phyloP scores from a whole-genome alignment of 2,329 filamentous ascomycete species.

The Fusarium citri region DNA sequence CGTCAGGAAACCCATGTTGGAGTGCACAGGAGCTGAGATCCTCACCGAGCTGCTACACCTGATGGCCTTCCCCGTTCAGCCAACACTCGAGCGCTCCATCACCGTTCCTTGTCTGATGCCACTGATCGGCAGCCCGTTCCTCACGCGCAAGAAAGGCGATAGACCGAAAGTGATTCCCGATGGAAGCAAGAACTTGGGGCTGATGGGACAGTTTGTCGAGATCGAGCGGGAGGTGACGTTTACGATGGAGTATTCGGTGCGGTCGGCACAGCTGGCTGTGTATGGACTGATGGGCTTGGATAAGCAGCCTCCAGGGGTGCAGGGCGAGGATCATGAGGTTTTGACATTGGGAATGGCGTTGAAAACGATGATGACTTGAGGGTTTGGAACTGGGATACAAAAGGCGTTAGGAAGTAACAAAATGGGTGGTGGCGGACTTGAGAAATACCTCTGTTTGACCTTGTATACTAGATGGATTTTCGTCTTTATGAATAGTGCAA shows the following conservation, averaged over 20 bases:
- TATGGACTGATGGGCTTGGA: slow-evolving; percentile 44
- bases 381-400: neutral
- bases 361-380: slow-evolving; percentile 45
- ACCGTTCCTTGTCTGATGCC: slow-evolving; percentile 44
- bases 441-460: neutral
- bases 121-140: slow-evolving; percentile 43
- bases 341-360: slow-evolving; percentile 43
- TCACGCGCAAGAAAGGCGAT: slow-evolving; percentile 44
- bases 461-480: neutral
- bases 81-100: slow-evolving; percentile 40
- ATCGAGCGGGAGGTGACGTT: slow-evolving; percentile 45
- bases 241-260: slow-evolving; percentile 47
- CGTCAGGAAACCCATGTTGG: slow-evolving; percentile 43
- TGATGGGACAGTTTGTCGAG: slow-evolving; percentile 48
- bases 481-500: no score
- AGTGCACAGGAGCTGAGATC: slow-evolving; percentile 44
- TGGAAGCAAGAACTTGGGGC: slow-evolving; percentile 41
- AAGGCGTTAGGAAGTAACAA: slow-evolving; percentile 16
- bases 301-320: slow-evolving; percentile 34
- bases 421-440: neutral
- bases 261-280: slow-evolving; percentile 44
- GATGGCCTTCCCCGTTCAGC: slow-evolving; percentile 42
- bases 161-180: slow-evolving; percentile 40
- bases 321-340: slow-evolving; percentile 43
- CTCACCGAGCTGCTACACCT: slow-evolving; percentile 42